Conservation (phyloP, 768 basidiomycete genomes). For the Pleurotus pulmonarius region DNA sequence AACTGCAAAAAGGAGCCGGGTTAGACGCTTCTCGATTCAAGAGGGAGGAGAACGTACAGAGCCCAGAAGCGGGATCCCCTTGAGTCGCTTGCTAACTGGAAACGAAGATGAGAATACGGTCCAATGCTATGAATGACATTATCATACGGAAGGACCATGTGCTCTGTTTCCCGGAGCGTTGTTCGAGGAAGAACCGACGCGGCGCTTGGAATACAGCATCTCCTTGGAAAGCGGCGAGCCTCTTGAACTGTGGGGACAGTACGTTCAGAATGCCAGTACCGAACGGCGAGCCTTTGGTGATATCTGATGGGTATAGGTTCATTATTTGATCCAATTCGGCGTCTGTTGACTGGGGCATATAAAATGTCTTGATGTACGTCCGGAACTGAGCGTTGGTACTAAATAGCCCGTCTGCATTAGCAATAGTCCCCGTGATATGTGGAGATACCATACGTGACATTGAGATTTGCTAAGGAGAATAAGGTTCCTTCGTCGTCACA, state of each 20-base stretch:
- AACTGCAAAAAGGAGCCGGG: conserved; percentile 20
- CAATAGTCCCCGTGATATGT: neutral
- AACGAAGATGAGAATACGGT: neutral
- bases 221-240: conserved; percentile 45
- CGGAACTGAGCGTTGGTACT: conserved; percentile 19
- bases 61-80: conserved; percentile 38
- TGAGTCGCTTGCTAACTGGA: conserved; percentile 43
- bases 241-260: conserved; percentile 46
- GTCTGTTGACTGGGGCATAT: conserved; percentile 21
- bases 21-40: neutral
- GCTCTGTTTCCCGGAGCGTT: conserved; percentile 29
- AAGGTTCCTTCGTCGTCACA: conserved; percentile 43
- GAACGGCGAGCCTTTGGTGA: conserved; percentile 48
- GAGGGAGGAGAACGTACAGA: conserved; percentile 26
- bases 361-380: conserved; percentile 24
- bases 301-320: conserved; percentile 33
- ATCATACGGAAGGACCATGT: conserved; percentile 39
- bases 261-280: conserved; percentile 41
- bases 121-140: neutral
- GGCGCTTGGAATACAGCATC: conserved; percentile 50
- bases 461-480: conserved; percentile 19
- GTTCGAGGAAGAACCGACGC: conserved; percentile 40
- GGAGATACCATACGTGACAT: conserved; percentile 20
- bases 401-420: neutral
- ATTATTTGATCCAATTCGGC: conserved; percentile 25